Evolutionary conservation across 805 yeast species (phyloP).

Genomic region (Lachancea nothofagi): DNA sequence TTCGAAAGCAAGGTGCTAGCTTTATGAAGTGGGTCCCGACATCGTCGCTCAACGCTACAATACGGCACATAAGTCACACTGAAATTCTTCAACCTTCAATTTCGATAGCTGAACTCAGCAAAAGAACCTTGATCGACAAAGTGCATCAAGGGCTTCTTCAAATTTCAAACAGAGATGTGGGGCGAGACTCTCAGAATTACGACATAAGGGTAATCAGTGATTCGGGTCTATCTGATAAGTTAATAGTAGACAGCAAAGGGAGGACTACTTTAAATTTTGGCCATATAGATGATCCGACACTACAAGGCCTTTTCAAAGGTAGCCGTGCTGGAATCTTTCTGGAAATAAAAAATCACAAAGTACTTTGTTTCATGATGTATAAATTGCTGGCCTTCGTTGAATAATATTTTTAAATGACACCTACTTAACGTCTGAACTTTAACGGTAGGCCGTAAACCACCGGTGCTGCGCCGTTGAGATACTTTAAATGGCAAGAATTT

Average conservation of each 20-base stretch:
- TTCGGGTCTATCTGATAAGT: not conserved
- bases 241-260: not conserved
- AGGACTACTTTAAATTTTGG: not conserved
- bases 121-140: not conserved
- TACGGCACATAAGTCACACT: constrained; percentile 1
- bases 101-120: not conserved
- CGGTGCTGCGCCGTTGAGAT: constrained; percentile 89
- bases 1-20: not conserved
- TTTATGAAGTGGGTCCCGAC: constrained; percentile 8
- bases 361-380: constrained; percentile 12
- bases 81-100: constrained; percentile 3
- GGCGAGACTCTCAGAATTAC: not conserved
- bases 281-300: not conserved
- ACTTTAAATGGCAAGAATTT: constrained; percentile 59
- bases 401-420: not conserved
- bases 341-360: constrained; percentile 9
- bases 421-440: constrained; percentile 26
- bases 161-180: not conserved
- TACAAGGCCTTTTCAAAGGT: constrained; percentile 3
- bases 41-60: constrained; percentile 3
- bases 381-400: constrained; percentile 10
- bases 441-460: constrained; percentile 82
- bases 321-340: constrained; percentile 12
- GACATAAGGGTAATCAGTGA: not conserved
- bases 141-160: not conserved